Evolutionary conservation across 2,329 filamentous ascomycete genomes (phyloP), one percentile per base, ranked within the genome.

Genomic region (Xylariaceae sp.): DNA sequence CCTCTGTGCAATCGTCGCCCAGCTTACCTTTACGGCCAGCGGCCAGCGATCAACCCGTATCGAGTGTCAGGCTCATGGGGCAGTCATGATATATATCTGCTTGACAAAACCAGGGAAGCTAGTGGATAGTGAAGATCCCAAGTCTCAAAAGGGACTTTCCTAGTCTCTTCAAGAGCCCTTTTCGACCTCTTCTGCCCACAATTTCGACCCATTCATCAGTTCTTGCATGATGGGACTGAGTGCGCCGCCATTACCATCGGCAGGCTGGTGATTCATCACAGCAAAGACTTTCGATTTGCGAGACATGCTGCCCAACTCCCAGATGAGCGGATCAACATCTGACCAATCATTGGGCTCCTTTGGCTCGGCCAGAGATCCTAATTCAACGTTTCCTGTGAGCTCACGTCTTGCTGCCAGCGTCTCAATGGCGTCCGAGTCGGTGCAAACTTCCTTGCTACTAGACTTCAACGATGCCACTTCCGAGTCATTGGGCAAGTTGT

Each of bases 151-250:
- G 49, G 13, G 49, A 7, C 10, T 17, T 8, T 15, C 10, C 13
- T 35, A 15, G 11, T 51, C 11, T 13, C 50, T 53, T 56, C 50
- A 56, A 50, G 30, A 50, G 35, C 52, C 39, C 34, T 47, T 48
- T 7, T 8, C 52, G 11, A 54, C 53, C 17, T 53, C 55, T 17
- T 60, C 62, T 9, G 53, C 44, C 45, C 59, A 59, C 15, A 59
- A 37, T 11, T 51, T 51, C 10, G 62, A 64, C 45, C 59, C 59
- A 48, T 48, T 59, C 57, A 61, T 63, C n/a, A 64, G 51, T 15
- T 66, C 58, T 13, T 54, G 60, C 64, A 63, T 63, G 13, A 64
- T n/a, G 23, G 61, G 62, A 30, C 60, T 55, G n/a, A 65, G 56
- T 15, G n/a, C 13, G 54, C 51, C 58, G 9, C 30, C 37, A 30